Evolutionary conservation across 352 stramenopile species (phyloP).

Genomic region (Pythium guiyangense): DNA sequence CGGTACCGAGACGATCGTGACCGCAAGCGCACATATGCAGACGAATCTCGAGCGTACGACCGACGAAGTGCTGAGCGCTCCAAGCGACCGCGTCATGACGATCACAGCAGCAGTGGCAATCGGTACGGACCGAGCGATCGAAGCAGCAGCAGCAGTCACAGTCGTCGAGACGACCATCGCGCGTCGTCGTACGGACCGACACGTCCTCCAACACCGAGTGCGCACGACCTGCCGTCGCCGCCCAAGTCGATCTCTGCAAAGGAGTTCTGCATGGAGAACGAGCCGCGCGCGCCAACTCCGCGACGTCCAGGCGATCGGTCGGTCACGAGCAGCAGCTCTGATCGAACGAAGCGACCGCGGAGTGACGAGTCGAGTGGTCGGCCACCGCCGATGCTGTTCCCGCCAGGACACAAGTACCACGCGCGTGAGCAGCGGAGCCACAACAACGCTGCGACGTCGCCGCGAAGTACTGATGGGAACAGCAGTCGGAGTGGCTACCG

Average conservation of each 20-base stretch:
- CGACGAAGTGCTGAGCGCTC: background rate
- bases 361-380: background rate
- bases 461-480: constrained; percentile 1
- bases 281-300: constrained; percentile 15
- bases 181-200: too few species aligned
- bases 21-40: background rate
- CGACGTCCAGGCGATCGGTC: background rate
- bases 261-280: constrained; percentile 49
- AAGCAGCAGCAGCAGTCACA: background rate
- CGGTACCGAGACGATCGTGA: background rate
- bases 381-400: constrained; percentile 1
- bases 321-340: background rate
- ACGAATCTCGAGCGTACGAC: background rate
- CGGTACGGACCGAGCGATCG: background rate
- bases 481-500: constrained; percentile 1
- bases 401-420: constrained; percentile 5
- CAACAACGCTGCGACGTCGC: background rate
- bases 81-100: background rate
- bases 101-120: background rate
- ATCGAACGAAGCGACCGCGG: constrained; percentile 11
- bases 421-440: background rate
- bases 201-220: background rate
- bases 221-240: background rate
- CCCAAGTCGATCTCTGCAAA: constrained; percentile 47
- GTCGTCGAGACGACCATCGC: background rate